Conservation (phyloP, 2,329 filamentous ascomycete genomes). For the Biscogniauxia marginata region DNA sequence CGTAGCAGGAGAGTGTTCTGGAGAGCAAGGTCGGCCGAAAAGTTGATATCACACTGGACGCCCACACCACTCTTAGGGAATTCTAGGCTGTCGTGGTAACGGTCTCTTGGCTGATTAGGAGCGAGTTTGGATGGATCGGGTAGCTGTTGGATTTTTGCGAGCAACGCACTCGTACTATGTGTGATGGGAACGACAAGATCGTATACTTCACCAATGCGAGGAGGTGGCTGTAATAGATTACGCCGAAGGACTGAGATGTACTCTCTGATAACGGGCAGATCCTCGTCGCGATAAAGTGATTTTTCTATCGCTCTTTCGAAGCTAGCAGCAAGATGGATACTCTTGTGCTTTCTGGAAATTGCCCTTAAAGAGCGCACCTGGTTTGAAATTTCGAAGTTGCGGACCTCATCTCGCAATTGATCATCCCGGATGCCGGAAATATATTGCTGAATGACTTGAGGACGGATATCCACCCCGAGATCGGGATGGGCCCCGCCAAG, state of each 20-base stretch:
- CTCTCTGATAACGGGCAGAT: conserved; percentile 38
- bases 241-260: conserved; percentile 53
- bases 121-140: conserved; percentile 49
- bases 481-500: conserved; percentile 30
- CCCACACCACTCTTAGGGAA: conserved; percentile 75
- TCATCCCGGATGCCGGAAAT: conserved; percentile 50
- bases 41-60: conserved; percentile 92
- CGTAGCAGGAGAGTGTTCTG: conserved; percentile 81
- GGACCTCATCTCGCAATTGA: conserved; percentile 44
- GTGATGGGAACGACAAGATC: conserved; percentile 40
- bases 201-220: conserved; percentile 19
- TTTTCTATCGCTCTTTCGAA: conserved; percentile 54
- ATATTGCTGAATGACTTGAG: conserved; percentile 40
- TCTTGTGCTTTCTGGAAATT: conserved; percentile 51
- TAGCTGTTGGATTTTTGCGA: conserved; percentile 45
- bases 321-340: conserved; percentile 54
- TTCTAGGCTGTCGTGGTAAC: conserved; percentile 63
- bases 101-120: conserved; percentile 52
- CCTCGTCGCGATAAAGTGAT: conserved; percentile 41
- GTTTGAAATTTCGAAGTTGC: conserved; percentile 30
- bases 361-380: conserved; percentile 36
- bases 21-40: conserved; percentile 77
- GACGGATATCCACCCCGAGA: conserved; percentile 14
- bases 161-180: conserved; percentile 30
- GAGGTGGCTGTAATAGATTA: conserved; percentile 29